Base-by-base conservation (phyloP, 257 asterid genomes). In the Nicotiana otophora region DNA sequence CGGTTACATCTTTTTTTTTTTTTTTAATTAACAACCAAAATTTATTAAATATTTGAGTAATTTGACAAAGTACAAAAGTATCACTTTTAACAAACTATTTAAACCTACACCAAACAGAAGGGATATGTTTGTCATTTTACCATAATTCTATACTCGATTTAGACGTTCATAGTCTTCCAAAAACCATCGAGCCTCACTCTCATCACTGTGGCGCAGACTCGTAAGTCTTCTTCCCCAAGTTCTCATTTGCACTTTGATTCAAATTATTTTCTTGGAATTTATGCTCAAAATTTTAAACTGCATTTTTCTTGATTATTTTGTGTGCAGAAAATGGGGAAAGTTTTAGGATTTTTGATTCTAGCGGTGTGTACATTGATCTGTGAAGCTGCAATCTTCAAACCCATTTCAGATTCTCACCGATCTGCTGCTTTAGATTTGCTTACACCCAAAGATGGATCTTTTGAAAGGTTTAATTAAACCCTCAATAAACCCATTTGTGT, bases 341-440 rank as follows among this genome's bases (percentile, higher is more conserved):
- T 81, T 70, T 70, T 84, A 34, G 85, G 84, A 62, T 84, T 92
- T 86, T 54, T 65, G 65, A 92, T 95, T 91, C 90, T 91, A 76
- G 78, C 87, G 34, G 64, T 90, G 51, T 80, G 84, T 74, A 30
- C 89, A 61, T 85, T 87, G 91, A 89, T 89, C 87, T 90, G 93
- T 76, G 91, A 87, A 82, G 95, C 98, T 39, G 97, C 95, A 63
- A 83, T 86, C 84, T 89, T 95, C 88, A 86, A 20, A 30, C 97
- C 98, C 81, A 89, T 96, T 67, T 96, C 97, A 58, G 94, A 93
- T 36, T 82, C 95, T 81, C 97, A 93, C 77, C 97, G 99, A 96
- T 94, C 95, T 78, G 94, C 97, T 2, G 98, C 98, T 10, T 84
- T 87, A 76, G 97, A 94, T 85, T 87, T 93, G 42, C 88, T 92